A percentile compares a stretch with the other conserved stretches of the same genome.
These are phyloP conservation scores for Metschnikowia kunwiensis DNA, from an alignment of 805 yeast genomes.

Conservation along the genomic window DNA sequence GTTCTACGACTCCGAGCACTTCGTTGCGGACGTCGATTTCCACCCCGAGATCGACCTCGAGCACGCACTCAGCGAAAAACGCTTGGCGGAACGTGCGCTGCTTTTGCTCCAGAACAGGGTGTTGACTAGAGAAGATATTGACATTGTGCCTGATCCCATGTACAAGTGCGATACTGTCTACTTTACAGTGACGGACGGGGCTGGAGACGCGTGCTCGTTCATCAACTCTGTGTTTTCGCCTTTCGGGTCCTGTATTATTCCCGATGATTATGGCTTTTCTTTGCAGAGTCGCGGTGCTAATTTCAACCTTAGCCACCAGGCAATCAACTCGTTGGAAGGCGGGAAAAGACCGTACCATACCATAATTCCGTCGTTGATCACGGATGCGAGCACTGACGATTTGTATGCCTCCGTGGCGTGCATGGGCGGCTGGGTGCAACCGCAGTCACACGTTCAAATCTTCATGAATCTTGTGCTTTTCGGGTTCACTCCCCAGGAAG, in stretches of 20 bases:
- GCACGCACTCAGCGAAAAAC: constrained; percentile 37
- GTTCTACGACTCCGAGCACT: constrained; percentile 72
- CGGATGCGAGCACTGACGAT: constrained; percentile 31
- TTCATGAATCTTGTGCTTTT: constrained; percentile 62
- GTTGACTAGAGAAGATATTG: constrained; percentile 14
- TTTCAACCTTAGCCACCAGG: constrained; percentile 57
- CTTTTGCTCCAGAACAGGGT: constrained; percentile 7
- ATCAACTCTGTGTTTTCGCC: constrained; percentile 69
- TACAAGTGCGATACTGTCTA: constrained; percentile 19
- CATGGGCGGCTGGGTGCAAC: constrained; percentile 88
- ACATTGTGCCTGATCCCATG: constrained; percentile 17
- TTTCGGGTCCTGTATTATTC: constrained; percentile 71
- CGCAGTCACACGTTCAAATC: constrained; percentile 81
- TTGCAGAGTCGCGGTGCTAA: constrained; percentile 77
- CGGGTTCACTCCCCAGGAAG: constrained; percentile 66
- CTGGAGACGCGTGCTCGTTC: constrained; percentile 60
- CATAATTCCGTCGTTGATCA: constrained; percentile 78
- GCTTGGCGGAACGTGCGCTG: constrained; percentile 11
- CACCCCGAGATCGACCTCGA: constrained; percentile 33
- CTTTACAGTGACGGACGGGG: constrained; percentile 15
- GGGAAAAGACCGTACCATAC: constrained; percentile 79
- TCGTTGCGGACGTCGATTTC: constrained; percentile 60
- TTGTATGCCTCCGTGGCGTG: constrained; percentile 75
- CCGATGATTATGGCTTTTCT: constrained; percentile 62
- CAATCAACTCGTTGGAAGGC: constrained; percentile 61